Base-by-base conservation (phyloP, 495 filamentous ascomycete genomes). In the Penicillium canariense region DNA sequence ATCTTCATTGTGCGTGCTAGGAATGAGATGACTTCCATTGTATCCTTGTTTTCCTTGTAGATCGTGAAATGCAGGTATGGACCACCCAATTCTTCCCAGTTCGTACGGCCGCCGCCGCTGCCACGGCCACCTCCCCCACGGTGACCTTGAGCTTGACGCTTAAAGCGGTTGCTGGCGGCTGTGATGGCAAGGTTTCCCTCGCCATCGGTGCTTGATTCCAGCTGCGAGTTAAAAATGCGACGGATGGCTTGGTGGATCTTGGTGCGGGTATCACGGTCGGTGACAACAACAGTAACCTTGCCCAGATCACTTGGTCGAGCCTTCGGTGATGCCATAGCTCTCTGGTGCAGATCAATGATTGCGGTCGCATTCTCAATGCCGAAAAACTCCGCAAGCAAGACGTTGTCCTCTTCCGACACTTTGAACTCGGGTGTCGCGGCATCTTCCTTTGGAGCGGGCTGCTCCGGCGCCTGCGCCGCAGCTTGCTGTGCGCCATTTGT, bases 1-100 rank as follows among this genome's bases (percentile, higher is more conserved):
- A 88, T 76, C 57, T 85, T 85, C 28, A 96, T 62, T 15, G 82
- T 76, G 40, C 84, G 82, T 0, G 84, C 83, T 7, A 97, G 73
- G 52, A 84, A 87, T 7, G 80, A 83, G 25, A 95, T 77, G 0
- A 88, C 86, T 56, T 98, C 93, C 90, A 97, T 96, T 2, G 95
- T 98, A 62, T 98, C 95, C 60, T 91, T 91, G 70, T 98, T 98
- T 71, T 97, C 94, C 73, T 98, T 98, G 77, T 92, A 94, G 34
- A 98, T 81, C 0, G 90, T 89, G 65, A 97, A 95, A 68, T 98
- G 94, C 7, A 97, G 79, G 64, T 90, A 92, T 8, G 87, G 83
- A 1, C 88, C 91, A 15, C 87, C 88, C 10, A 84, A 77, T 52
- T 85, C 83, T 26, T 80, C 72, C 82, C 84, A 87, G 40, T 72